phyloP scores from a whole-genome alignment of 1,284 basidiomycete species.

The Marasmius sp. region DNA sequence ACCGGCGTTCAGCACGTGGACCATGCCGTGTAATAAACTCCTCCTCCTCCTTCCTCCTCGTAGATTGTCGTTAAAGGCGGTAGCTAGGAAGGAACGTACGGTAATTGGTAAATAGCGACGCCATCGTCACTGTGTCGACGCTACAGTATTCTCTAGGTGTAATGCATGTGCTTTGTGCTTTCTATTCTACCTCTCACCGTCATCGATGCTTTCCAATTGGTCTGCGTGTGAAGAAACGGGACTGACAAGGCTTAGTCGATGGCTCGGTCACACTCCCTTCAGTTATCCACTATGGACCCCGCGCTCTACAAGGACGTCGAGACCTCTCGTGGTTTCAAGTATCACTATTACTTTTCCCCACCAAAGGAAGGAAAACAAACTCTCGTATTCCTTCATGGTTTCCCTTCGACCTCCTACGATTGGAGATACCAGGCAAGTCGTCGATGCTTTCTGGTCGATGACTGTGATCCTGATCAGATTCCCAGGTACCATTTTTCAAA shows the following conservation, averaged over 20 bases:
- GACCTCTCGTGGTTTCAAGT: slow-evolving; percentile 36
- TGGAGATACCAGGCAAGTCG: slow-evolving; percentile 43
- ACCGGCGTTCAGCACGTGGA: background rate
- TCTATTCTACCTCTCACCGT: too few relatives aligned
- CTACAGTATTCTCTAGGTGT: too few relatives aligned
- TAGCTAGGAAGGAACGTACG: too few relatives aligned
- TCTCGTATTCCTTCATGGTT: slow-evolving; percentile 48
- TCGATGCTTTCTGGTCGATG: background rate
- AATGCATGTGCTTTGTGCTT: too few relatives aligned
- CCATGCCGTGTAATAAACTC: background rate
- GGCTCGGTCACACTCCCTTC: too few relatives aligned
- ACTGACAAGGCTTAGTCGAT: too few relatives aligned
- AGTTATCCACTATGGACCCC: slow-evolving; percentile 22
- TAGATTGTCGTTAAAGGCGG: too few relatives aligned
- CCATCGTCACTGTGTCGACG: too few relatives aligned
- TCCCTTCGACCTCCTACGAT: slow-evolving; percentile 42
- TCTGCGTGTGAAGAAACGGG: too few relatives aligned
- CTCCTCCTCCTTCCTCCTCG: background rate
- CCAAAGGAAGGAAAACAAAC: slow-evolving; percentile 29
- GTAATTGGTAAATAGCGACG: too few relatives aligned
- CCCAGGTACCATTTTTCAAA: slow-evolving; percentile 26
- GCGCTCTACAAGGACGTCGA: slow-evolving; percentile 30
- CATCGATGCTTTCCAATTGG: too few relatives aligned
- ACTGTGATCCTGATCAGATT: background rate
- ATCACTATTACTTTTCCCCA: slow-evolving; percentile 36